Evolutionary conservation across 108 stramenopile species (phyloP), one percentile per base, ranked within the genome.

Genomic region (Skeletonema marinoi): DNA sequence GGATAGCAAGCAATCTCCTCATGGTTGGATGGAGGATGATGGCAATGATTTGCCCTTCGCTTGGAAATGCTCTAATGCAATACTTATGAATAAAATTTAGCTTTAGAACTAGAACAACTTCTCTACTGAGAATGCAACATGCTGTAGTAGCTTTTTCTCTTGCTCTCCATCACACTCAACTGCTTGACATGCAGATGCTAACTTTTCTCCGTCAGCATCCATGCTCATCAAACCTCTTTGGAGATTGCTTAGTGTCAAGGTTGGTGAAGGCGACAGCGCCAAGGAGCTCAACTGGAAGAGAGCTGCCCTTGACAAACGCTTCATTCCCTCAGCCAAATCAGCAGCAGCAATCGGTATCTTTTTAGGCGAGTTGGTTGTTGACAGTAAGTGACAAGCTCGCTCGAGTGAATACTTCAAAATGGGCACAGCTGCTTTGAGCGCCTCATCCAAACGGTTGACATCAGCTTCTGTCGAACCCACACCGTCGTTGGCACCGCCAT

Each of bases 311-410:
- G 71, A 70, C 21, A 82, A 51, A 30, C 65, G 65, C 70, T 82
- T 82, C 31, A 76, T 62, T 33, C 81, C 81, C 56, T 82, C 81
- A 19, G 46, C 36, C 36, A 76, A 50, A 61, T 75, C 71, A 12
- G 71, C 81, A 32, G 70, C 70, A 3, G 48, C 65, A 32, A 64
- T 7, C 14, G 81, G 66, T 13, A 75, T 66, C 66, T 76, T 75
- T 31, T 73, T 82, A 11, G 67, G 59, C 1, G 68, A 54, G 36
- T 39, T 33, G 33, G 56, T 61, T 21, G 60, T 44, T 25, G 79
- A 39, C n/a, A 91, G 60, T 1, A 89, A 38, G 29, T 68, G 71
- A 44, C 83, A 86, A 6, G 75, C 88, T 56, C 87, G 83, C 38
- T 80, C 79, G 17, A 78, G 68, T 29, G 81, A 74, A 65, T 86